Evolutionary conservation across 2,329 filamentous ascomycete genomes (phyloP), one percentile per base, ranked within the genome.

Genomic region (Lasiodiplodia theobromae): DNA sequence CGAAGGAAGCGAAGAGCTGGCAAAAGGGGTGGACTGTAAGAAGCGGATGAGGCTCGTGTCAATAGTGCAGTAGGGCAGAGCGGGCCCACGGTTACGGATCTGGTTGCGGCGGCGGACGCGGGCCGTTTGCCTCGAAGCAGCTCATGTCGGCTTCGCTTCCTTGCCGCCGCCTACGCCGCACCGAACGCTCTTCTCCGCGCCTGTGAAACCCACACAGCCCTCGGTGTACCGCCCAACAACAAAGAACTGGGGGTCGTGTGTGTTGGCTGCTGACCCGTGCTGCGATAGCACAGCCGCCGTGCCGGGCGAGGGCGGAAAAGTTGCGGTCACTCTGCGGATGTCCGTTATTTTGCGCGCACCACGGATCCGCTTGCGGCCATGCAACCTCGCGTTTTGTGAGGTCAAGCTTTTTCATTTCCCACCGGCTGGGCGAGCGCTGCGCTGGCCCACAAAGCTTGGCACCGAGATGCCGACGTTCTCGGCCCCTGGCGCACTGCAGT

Each of bases 381-480:
- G 31, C 18, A 21, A 12, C n/a, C 54, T 57, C 54, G 54, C 54
- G 16, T 57, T 57, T 4, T 23, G 28, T 10, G 31, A 57, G 54
- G 37, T 47, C 54, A 57, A 57, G 54, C 54, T 57, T 57, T 57
- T 57, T 21, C 54, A 57, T 57, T 57, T 57, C 54, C 54, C 31
- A 57, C 51, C 21, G n/a, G 6, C 49, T 25, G 49, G 49, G n/a
- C 49, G 34, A 34, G 53, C 31, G 31, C 53, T 56, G 53, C 53
- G 53, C 53, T 56, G 53, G 53, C 31, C 54, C 31, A 57, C 54
- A 57, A 57, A 57, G 54, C 54, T 57, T 57, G 34, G 54, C 54
- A 38, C 54, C 10, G 31, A 34, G 31, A 34, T 34, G 31, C 31
- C 31, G 18, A 23, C 21, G 18, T 40, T 38, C 54, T 57, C 54